Evolutionary conservation across 2,329 filamentous ascomycete species (phyloP).

Genomic region (Colletotrichum scovillei): DNA sequence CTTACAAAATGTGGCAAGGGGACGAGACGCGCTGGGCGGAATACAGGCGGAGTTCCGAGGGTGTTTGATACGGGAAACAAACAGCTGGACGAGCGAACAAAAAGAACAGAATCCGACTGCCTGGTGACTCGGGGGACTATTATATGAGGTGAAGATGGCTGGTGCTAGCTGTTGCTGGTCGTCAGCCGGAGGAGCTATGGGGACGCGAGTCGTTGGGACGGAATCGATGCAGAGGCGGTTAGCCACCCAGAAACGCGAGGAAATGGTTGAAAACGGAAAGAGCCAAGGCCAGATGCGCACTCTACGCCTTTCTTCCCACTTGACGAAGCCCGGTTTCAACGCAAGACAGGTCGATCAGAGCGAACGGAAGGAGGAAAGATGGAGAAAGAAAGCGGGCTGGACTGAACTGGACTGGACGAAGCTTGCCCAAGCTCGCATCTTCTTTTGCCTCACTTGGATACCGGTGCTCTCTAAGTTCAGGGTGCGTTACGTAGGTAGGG

Average conservation of each 20-base stretch:
- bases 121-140: conserved; percentile 15
- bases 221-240: conserved; percentile 22
- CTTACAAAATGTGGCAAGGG: neutral
- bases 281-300: conserved; percentile 27
- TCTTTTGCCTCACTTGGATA: neutral
- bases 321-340: conserved; percentile 30
- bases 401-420: conserved; percentile 12
- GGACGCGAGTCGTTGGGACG: conserved; percentile 20
- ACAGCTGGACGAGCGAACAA: conserved; percentile 11
- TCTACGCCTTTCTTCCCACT: conserved; percentile 22
- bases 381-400: conserved; percentile 20
- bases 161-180: conserved; percentile 5
- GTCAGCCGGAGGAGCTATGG: conserved; percentile 6
- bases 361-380: conserved; percentile 34
- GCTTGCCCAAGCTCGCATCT: neutral
- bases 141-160: conserved; percentile 22
- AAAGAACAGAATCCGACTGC: neutral
- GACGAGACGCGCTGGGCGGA: neutral
- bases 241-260: conserved; percentile 21
- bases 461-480: neutral
- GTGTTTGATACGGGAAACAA: neutral
- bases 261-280: conserved; percentile 34
- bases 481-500: neutral
- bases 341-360: conserved; percentile 29
- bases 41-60: neutral